Base-by-base conservation (phyloP, 495 filamentous ascomycete species). In the Penicillium ochrochloron region DNA sequence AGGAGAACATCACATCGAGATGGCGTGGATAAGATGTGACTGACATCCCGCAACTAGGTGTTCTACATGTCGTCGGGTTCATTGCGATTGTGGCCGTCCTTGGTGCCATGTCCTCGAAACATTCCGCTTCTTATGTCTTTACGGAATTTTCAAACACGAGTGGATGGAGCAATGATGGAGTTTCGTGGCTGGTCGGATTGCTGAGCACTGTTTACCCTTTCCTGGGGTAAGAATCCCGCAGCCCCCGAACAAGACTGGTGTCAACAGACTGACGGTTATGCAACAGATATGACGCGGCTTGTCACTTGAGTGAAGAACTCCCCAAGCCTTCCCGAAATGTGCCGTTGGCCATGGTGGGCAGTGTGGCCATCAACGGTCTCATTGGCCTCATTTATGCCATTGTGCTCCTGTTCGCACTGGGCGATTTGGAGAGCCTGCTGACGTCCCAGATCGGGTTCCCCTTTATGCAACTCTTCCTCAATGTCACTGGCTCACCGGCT, bases 391-490 rank as follows among this genome's bases (percentile, higher is more conserved):
- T 71, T 11, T 81, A 82, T 69, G 68, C 77, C 0, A 72, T 83
- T 21, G 75, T 79, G 4, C 60, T 82, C 3, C 60, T 84, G 6
- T 84, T 85, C 60, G 75, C 77, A 50, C 66, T 82, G 6, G 69
- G 75, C 5, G 76, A 84, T 59, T 65, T 83, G 2, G 63, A 73
- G 0, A 46, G 61, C 2, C 69, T 73, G 2, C 65, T 84, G 9
- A 50, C 62, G 11, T 73, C 70, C 21, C 67, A 70, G 0, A 73
- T 70, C 2, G 69, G 76, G 6, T 86, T 76, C 53, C 82, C 82
- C 0, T 82, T 83, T 46, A 80, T 86, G 57, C 70, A 82, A 54
- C 77, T 85, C 17, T 82, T 71, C 27, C 55, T 71, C 4, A 71
- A 71, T 14, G 74, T 75, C 6, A 78, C 77, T 1, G 61, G 68